A percentile compares a stretch with the other conserved stretches of the same genome.
Evolutionary conservation across 305 asterid genomes (phyloP).

Genomic region (Rubia occidens): DNA sequence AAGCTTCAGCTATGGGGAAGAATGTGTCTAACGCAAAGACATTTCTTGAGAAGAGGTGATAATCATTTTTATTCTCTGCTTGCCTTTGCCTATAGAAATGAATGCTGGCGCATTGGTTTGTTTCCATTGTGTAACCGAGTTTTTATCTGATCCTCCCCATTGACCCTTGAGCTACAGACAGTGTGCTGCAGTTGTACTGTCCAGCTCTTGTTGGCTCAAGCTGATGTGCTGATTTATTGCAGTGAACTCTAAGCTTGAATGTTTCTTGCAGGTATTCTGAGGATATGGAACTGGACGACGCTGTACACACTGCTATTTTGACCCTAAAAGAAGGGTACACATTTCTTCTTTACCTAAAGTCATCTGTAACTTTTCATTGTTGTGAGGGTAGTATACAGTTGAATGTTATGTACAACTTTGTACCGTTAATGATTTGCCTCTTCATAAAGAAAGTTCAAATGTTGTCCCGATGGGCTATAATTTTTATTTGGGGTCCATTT

Average conservation of each 20-base stretch:
- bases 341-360: slow-evolving; percentile 3
- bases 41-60: slow-evolving; percentile 84
- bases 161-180: too few relatives aligned
- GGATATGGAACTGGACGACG: slow-evolving; percentile 97
- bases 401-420: not conserved
- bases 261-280: slow-evolving; percentile 66
- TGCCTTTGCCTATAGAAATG: too few relatives aligned
- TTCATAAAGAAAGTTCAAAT: too few relatives aligned
- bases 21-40: slow-evolving; percentile 97
- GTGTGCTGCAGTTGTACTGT: not conserved
- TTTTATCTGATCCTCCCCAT: not conserved
- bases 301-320: slow-evolving; percentile 95
- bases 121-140: too few relatives aligned
- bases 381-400: not conserved
- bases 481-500: too few relatives aligned
- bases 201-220: not conserved
- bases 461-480: too few relatives aligned
- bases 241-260: not conserved
- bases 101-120: too few relatives aligned
- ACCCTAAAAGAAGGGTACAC: slow-evolving; percentile 94
- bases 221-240: not conserved
- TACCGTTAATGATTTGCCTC: not conserved
- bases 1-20: slow-evolving; percentile 99
- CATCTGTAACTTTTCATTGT: not conserved
- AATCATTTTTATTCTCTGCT: not conserved